Base-by-base conservation (phyloP, 805 yeast genomes). In the Wickerhamomyces canadensis region DNA sequence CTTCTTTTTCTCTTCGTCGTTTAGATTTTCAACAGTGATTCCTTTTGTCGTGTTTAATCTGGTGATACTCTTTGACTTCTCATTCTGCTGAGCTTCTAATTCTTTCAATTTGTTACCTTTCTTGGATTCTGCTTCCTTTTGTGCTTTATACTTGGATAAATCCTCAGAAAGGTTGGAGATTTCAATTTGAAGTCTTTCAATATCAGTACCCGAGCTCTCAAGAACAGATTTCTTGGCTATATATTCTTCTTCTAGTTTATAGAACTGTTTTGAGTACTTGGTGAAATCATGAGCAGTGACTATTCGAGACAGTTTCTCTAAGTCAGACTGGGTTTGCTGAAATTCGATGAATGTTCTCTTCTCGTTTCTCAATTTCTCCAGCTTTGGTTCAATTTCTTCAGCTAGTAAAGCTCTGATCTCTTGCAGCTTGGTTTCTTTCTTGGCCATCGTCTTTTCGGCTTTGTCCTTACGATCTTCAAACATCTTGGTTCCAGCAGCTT, bases 401-500 rank as follows among this genome's bases (percentile, higher is more conserved):
- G 67, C 65, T 38, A 91, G 65, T 31, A 89, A 61, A 22, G 73
- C 70, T 47, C 84, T 72, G 37, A 88, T 89, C 54, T 86, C 95
- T 25, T 70, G 74, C 35, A 93, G 69, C 52, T 89, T 89, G 13
- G 83, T 73, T 49, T 93, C 96, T 53, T 91, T 91, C 61, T 88
- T 89, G 1, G 80, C 74, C 87, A 93, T 87, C 2, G 96, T 86
- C 54, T 84, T 80, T 51, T 86, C 83, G 0, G 98, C 96, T 56
- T 84, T 85, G 41, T 84, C 95, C 51, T 91, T 80, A 45, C 96
- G 76, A 44, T 88, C 95, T 59, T 93, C 98, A 55, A 86, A 93
- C 72, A 91, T 85, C 45, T 91, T 78, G 0, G 98, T 93, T 6
- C 99, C 98, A 0, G 98, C 96, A 0, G 98, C 98, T 62, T 93